A percentile compares a stretch with the other conserved stretches of the same genome.
Evolutionary conservation across 352 stramenopile genomes (phyloP).

Genomic region (Pythium aquatile): DNA sequence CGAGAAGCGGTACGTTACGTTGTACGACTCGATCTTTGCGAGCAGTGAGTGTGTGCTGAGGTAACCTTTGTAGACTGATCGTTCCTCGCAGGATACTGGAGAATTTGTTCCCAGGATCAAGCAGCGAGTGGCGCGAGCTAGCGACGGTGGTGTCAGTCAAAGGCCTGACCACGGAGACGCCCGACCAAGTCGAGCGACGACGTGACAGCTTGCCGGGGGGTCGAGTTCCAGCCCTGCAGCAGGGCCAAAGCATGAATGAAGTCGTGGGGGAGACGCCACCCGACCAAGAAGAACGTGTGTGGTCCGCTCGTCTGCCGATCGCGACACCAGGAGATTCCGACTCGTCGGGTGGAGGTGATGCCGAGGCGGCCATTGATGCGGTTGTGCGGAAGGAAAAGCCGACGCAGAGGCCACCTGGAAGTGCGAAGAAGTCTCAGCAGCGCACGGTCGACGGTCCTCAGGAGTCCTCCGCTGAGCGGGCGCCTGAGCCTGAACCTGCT

Average conservation of each 20-base stretch:
- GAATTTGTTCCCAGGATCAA: constrained; percentile 14
- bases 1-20: constrained; percentile 11
- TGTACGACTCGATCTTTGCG: background rate
- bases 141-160: constrained; percentile 12
- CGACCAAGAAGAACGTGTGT: constrained; percentile 27
- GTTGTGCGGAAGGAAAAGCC: constrained; percentile 25
- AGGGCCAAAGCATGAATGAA: constrained; percentile 18
- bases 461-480: background rate
- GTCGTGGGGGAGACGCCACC: constrained; percentile 30
- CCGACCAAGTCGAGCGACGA: constrained; percentile 13
- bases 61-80: constrained; percentile 14
- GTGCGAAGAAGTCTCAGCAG: constrained; percentile 11
- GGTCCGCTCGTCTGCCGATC: constrained; percentile 29
- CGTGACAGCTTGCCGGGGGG: constrained; percentile 14
- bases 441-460: background rate
- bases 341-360: constrained; percentile 16
- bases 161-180: constrained; percentile 19
- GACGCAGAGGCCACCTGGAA: constrained; percentile 19
- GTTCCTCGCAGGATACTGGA: constrained; percentile 28
- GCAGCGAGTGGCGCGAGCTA: constrained; percentile 23
- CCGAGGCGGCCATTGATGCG: constrained; percentile 27
- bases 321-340: constrained; percentile 19
- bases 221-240: background rate
- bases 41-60: constrained; percentile 4
- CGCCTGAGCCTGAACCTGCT: background rate